These are phyloP conservation scores for Ploettnerulaceae sp. DNA, from an alignment of 2,329 filamentous ascomycete species.

Conservation along the genomic window DNA sequence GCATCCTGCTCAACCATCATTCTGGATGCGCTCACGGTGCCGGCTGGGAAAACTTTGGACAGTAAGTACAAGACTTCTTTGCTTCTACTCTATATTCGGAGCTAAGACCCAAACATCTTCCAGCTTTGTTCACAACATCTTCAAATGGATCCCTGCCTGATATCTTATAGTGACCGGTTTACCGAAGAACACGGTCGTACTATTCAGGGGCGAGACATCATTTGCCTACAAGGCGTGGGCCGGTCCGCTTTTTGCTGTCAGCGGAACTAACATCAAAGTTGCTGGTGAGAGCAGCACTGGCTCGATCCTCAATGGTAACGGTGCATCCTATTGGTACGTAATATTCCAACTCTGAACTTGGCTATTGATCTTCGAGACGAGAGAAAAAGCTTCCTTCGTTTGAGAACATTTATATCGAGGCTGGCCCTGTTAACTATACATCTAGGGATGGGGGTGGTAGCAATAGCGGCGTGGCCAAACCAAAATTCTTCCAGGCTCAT, in stretches of 20 bases:
- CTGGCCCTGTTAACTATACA: background rate
- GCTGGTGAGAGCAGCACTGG: background rate
- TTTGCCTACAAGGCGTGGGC: slow-evolving; percentile 8
- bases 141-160: no score
- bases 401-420: background rate
- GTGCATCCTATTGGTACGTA: slow-evolving; percentile 12
- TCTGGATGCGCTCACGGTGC: slow-evolving; percentile 6
- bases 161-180: slow-evolving; percentile 10
- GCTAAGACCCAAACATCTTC: no score
- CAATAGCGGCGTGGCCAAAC: no score
- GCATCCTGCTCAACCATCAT: slow-evolving; percentile 6
- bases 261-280: slow-evolving; percentile 10
- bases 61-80: no score
- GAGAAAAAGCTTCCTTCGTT: background rate
- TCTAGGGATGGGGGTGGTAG: no score
- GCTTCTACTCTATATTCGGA: no score
- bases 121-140: no score
- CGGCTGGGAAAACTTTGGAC: slow-evolving; percentile 7
- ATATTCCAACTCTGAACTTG: no score
- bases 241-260: slow-evolving; percentile 12
- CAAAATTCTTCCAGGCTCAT: slow-evolving; percentile 13
- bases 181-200: slow-evolving; percentile 5
- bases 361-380: background rate
- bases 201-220: slow-evolving; percentile 6
- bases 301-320: slow-evolving; percentile 6